Percentiles rank a stretch among this genome's conserved stretches.
Evolutionary conservation across 805 yeast species (phyloP).

Genomic region (Sugiyamaella qingdaonensis): DNA sequence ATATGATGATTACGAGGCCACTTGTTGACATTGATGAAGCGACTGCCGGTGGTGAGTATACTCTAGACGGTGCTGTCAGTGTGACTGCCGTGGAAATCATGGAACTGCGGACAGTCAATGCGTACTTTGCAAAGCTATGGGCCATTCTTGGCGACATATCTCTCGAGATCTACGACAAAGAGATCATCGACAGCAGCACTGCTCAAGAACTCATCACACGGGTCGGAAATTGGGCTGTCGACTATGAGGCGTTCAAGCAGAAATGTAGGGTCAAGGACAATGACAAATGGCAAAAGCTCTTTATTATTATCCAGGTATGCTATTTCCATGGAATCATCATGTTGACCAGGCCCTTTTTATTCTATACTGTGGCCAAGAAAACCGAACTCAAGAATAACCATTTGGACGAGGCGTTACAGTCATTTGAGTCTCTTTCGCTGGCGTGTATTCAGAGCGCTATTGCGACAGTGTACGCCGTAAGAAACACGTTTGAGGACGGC

Average conservation of each 20-base stretch:
- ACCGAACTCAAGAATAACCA: slow-evolving; percentile 3
- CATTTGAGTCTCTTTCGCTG: slow-evolving; percentile 10
- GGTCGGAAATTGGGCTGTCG: slow-evolving; percentile 11
- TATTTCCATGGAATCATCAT: slow-evolving; percentile 17
- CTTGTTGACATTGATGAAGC: slow-evolving; percentile 10
- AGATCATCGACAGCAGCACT: slow-evolving; percentile 8
- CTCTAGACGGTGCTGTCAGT: not conserved
- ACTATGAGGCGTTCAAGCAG: slow-evolving; percentile 4
- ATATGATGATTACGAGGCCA: not conserved
- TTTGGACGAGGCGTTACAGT: slow-evolving; percentile 6
- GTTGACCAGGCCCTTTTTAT: slow-evolving; percentile 17
- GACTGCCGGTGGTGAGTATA: not conserved
- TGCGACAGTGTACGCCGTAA: not conserved
- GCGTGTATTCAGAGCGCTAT: slow-evolving; percentile 13
- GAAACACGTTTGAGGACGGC: not conserved
- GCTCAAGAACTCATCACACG: slow-evolving; percentile 10
- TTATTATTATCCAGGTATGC: not conserved
- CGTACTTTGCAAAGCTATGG: slow-evolving; percentile 10
- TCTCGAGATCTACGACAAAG: slow-evolving; percentile 10
- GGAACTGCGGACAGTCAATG: not conserved
- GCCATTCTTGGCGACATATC: slow-evolving; percentile 14
- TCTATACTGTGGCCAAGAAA: slow-evolving; percentile 12
- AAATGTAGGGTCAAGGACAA: not conserved
- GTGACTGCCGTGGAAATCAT: not conserved
- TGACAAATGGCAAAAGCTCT: not conserved